A percentile compares a stretch with the other conserved stretches of the same genome.
Conservation (phyloP, 148 eudicot genomes). For the Spergularia bocconei region DNA sequence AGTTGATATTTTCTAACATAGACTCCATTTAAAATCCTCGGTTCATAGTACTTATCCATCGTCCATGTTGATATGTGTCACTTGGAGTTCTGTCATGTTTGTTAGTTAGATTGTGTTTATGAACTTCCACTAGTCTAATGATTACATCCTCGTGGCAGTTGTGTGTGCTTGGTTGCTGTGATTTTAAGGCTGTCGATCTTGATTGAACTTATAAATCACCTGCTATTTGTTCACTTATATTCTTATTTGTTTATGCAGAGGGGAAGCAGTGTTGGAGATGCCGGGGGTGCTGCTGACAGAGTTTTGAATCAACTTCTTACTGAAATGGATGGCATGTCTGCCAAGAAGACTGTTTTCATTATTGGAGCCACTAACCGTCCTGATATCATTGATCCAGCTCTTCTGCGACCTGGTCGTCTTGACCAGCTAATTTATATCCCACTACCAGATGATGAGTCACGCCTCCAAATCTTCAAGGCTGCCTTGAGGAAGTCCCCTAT, state of each 20-base stretch:
- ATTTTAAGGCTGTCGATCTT: too few species aligned
- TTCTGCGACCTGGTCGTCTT: slow-evolving; percentile 82
- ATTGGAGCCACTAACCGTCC: slow-evolving; percentile 93
- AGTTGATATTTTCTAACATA: too few species aligned
- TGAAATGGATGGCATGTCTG: slow-evolving; percentile 94
- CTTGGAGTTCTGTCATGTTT: too few species aligned
- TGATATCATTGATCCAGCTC: slow-evolving; percentile 84
- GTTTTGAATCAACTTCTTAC: slow-evolving; percentile 83
- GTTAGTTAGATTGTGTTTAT: too few species aligned
- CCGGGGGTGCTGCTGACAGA: slow-evolving; percentile 92
- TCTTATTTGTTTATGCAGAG: slow-evolving; percentile 41
- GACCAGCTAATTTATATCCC: slow-evolving; percentile 88
- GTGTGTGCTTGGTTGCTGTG: too few species aligned
- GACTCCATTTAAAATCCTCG: too few species aligned
- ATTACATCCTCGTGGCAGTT: too few species aligned
- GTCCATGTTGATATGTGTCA: too few species aligned
- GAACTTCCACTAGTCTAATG: too few species aligned
- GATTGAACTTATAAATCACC: not conserved
- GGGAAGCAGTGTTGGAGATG: slow-evolving; percentile 86
- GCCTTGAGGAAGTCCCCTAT: slow-evolving; percentile 76
- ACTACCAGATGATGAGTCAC: slow-evolving; percentile 86
- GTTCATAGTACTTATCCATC: too few species aligned
- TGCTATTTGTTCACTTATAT: not conserved
- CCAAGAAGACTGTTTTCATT: slow-evolving; percentile 85
- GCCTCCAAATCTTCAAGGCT: slow-evolving; percentile 68